These are phyloP conservation scores for Podila epigama DNA, from an alignment of 192 early-diverging fungal species.

Conservation along the genomic window DNA sequence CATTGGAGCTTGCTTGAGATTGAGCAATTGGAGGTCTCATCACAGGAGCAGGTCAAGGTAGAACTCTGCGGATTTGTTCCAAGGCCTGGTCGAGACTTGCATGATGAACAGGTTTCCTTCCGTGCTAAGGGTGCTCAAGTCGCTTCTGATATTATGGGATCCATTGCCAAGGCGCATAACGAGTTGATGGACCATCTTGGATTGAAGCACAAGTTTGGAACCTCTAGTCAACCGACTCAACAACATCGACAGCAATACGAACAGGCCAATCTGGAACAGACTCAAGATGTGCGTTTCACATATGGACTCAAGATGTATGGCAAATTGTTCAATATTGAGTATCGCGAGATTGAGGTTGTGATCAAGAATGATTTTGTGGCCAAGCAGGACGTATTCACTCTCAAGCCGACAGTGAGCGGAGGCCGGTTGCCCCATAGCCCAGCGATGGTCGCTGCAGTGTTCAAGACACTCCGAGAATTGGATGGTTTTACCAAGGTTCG, in stretches of 20 bases:
- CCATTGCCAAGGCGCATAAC: constrained; percentile 9
- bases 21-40: background rate
- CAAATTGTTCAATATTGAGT: constrained; percentile 16
- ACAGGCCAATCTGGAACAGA: no score
- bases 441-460: constrained; percentile 2
- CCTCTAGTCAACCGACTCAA: background rate
- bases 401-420: constrained; percentile 5
- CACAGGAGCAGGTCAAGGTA: background rate
- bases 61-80: constrained; percentile 37
- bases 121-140: constrained; percentile 1
- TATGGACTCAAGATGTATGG: constrained; percentile 13
- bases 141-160: background rate
- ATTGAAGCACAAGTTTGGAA: constrained; percentile 16
- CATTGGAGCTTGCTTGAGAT: constrained; percentile 45
- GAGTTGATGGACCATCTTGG: constrained; percentile 11
- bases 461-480: constrained; percentile 29
- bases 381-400: constrained; percentile 11
- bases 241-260: background rate
- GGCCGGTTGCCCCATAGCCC: background rate
- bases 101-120: constrained; percentile 15
- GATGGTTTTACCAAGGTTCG: constrained; percentile 33
- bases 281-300: constrained; percentile 7
- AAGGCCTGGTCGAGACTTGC: constrained; percentile 16
- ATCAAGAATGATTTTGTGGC: constrained; percentile 9
- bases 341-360: background rate